Conservation (phyloP, 2,329 filamentous ascomycete genomes). For the Chaetomiaceae sp. region DNA sequence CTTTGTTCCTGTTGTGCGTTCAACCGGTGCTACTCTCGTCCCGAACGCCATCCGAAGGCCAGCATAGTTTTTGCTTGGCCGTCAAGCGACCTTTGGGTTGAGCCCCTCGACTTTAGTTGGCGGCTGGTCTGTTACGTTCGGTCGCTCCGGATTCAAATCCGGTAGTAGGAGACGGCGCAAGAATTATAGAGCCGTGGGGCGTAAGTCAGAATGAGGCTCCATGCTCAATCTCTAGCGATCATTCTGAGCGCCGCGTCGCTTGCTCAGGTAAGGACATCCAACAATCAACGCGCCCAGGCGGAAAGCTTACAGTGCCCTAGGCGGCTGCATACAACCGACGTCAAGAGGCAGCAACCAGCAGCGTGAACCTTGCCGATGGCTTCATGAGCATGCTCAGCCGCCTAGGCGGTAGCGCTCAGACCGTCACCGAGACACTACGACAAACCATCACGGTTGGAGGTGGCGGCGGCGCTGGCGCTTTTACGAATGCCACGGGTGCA, state of each 20-base stretch:
- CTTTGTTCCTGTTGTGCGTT: too few relatives aligned
- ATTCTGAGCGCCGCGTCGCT: constrained; percentile 28
- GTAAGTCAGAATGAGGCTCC: constrained; percentile 27
- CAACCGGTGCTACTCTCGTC: too few relatives aligned
- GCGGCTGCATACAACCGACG: constrained; percentile 26
- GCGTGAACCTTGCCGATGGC: constrained; percentile 26
- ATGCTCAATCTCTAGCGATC: constrained; percentile 24
- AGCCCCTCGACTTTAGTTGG: constrained; percentile 20
- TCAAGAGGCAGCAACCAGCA: constrained; percentile 4
- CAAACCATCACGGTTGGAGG: constrained; percentile 37
- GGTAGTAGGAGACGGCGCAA: not conserved
- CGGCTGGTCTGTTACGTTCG: constrained; percentile 29
- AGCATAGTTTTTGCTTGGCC: too few relatives aligned
- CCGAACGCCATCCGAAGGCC: too few relatives aligned
- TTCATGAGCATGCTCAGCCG: constrained; percentile 17
- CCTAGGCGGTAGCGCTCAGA: constrained; percentile 15
- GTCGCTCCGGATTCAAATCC: constrained; percentile 14
- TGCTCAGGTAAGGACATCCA: constrained; percentile 26
- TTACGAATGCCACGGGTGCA: constrained; percentile 31
- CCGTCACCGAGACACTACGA: constrained; percentile 32
- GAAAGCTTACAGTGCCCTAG: constrained; percentile 22
- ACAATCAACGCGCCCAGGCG: not conserved
- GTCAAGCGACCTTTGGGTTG: not conserved
- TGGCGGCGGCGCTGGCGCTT: constrained; percentile 28
- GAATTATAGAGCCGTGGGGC: not conserved